Evolutionary conservation across 257 asterid species (phyloP).

Genomic region (Solanum gandarillasii): DNA sequence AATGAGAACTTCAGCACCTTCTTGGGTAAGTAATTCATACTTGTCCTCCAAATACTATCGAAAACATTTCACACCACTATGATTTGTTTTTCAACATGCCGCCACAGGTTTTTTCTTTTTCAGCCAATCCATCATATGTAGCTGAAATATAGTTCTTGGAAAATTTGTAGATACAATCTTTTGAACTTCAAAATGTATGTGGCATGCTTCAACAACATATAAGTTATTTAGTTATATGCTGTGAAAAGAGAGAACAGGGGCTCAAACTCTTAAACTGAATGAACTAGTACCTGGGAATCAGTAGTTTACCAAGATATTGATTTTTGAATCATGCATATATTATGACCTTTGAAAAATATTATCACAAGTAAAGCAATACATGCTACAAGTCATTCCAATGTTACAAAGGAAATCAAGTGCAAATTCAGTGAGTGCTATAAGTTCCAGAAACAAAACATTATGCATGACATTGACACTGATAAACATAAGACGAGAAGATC

Average conservation of each 20-base stretch:
- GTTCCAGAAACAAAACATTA: neutral
- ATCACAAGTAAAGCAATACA: neutral
- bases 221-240: neutral
- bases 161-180: neutral
- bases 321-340: neutral
- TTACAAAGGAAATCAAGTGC: neutral
- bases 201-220: neutral
- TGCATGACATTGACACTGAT: neutral
- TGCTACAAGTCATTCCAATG: neutral
- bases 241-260: neutral
- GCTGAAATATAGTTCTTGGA: neutral
- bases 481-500: neutral
- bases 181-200: neutral
- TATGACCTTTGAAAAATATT: neutral
- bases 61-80: neutral
- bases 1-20: neutral
- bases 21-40: neutral
- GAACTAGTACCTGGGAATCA: neutral
- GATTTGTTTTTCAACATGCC: neutral
- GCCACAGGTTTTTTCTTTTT: neutral
- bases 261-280: neutral
- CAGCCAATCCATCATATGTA: neutral
- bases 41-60: neutral
- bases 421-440: neutral
- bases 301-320: neutral